Evolutionary conservation across 306 rosid species (phyloP).

Genomic region (Quercus agrifolia): DNA sequence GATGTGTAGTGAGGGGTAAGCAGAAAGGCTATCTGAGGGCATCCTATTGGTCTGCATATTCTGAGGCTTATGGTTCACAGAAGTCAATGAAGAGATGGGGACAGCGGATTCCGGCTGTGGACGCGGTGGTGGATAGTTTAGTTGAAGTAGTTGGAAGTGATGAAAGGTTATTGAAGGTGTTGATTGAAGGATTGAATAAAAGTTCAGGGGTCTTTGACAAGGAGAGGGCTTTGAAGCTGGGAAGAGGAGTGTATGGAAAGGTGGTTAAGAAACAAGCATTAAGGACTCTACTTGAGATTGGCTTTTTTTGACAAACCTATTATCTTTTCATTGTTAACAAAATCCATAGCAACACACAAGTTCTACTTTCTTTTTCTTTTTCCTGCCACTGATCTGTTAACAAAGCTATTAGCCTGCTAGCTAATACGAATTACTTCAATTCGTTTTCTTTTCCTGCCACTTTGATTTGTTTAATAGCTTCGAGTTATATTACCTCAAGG

Average conservation of each 20-base stretch:
- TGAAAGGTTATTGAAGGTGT: conserved; percentile 59
- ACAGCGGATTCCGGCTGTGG: conserved; percentile 51
- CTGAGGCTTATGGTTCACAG: conserved; percentile 47
- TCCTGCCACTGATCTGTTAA: neutral
- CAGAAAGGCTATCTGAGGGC: conserved; percentile 75
- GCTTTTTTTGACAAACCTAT: conserved; percentile 21
- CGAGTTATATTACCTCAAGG: no score
- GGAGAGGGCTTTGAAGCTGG: conserved; percentile 59
- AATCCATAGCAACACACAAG: neutral
- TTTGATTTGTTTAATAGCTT: no score
- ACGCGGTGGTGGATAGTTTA: conserved; percentile 49
- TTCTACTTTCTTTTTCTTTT: neutral
- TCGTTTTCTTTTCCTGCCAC: no score
- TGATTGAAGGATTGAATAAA: conserved; percentile 50
- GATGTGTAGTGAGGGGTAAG: conserved; percentile 61
- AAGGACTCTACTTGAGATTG: conserved; percentile 44
- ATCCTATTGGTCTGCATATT: conserved; percentile 64
- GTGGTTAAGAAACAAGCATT: conserved; percentile 68
- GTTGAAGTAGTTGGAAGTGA: conserved; percentile 68
- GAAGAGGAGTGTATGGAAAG: conserved; percentile 69
- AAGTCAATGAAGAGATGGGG: conserved; percentile 71
- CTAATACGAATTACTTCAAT: no score
- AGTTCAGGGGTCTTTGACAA: conserved; percentile 39
- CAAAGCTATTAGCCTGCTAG: no score
- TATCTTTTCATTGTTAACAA: neutral